Evolutionary conservation across 352 stramenopile species (phyloP).

Genomic region (Phytophthora europaea): DNA sequence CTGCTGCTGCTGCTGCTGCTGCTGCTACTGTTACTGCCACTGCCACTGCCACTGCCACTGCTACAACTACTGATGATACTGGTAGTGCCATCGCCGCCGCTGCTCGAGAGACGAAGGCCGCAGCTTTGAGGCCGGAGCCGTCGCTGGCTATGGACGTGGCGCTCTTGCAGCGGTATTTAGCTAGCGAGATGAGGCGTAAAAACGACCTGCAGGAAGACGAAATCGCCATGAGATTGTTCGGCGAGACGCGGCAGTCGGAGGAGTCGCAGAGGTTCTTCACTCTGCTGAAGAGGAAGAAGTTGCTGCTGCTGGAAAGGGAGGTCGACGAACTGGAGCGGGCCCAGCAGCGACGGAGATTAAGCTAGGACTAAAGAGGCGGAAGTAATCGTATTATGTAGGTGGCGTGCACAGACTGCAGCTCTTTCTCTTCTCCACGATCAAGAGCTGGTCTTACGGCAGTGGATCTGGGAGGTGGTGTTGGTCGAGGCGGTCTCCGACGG

Average conservation of each 20-base stretch:
- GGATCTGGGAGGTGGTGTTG: conserved; percentile 25
- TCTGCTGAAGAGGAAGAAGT: conserved; percentile 33
- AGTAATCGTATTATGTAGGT: neutral
- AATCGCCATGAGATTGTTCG: neutral
- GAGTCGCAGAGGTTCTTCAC: conserved; percentile 29
- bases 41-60: neutral
- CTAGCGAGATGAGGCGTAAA: neutral
- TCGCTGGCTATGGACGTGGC: neutral
- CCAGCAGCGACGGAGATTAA: conserved; percentile 13
- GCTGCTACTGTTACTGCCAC: neutral
- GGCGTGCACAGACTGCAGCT: neutral
- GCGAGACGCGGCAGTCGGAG: neutral
- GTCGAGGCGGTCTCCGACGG: conserved; percentile 13
- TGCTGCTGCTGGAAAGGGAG: conserved; percentile 24
- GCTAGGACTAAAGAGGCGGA: neutral
- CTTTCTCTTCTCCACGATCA: neutral
- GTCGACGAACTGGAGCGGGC: conserved; percentile 26
- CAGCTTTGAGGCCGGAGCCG: neutral
- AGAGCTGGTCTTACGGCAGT: neutral
- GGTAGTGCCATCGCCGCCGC: neutral
- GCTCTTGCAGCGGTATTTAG: neutral
- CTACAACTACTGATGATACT: neutral
- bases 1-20: neutral
- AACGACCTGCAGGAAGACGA: neutral
- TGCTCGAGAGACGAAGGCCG: neutral